Conservation (phyloP, 2,329 filamentous ascomycete species). For the Golovinomyces cichoracearum region DNA sequence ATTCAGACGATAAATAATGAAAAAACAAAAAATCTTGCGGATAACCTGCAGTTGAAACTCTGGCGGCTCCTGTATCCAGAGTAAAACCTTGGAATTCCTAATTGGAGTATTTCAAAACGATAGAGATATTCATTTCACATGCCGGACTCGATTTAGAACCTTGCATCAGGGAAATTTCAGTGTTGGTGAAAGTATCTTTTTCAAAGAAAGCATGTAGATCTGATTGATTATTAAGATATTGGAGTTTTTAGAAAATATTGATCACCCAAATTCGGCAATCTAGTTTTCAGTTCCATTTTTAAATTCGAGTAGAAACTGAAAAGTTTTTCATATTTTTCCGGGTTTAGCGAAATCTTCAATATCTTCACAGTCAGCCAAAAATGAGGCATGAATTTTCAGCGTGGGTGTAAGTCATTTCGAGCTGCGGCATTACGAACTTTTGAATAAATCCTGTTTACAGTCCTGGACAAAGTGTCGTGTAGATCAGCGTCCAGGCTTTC, state of each 20-base stretch:
- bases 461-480: neutral
- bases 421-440: too few relatives aligned
- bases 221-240: neutral
- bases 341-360: neutral
- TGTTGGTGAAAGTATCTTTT: neutral
- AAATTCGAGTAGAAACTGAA: neutral
- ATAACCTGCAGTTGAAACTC: neutral
- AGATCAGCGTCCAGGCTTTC: neutral
- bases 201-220: neutral
- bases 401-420: neutral
- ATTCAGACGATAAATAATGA: too few relatives aligned
- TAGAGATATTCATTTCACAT: neutral
- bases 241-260: neutral
- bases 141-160: neutral
- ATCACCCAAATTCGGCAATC: neutral
- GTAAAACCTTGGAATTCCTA: neutral
- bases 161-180: neutral
- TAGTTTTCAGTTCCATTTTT: neutral
- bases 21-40: too few relatives aligned
- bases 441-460: neutral
- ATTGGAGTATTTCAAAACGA: neutral
- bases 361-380: neutral
- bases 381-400: neutral
- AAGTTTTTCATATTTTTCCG: neutral
- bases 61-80: neutral